Evolutionary conservation across 257 asterid genomes (phyloP).

Genomic region (Forsythia viridissima): DNA sequence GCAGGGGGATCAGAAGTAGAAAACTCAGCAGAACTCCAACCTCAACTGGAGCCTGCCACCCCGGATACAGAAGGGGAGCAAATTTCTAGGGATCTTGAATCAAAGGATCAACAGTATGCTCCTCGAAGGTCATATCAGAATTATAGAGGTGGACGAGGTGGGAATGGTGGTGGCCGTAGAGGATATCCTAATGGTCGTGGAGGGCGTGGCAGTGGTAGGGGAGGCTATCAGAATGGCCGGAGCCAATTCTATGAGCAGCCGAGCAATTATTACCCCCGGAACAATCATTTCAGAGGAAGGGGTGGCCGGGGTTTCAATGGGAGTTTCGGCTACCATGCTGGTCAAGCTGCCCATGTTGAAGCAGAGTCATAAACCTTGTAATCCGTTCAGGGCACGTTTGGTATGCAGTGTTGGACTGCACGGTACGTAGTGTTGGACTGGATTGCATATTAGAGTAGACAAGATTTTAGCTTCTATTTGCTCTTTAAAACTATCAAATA

Average conservation of each 20-base stretch:
- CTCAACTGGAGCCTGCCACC: constrained; percentile 34
- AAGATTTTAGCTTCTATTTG: neutral
- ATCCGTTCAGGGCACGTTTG: neutral
- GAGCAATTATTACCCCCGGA: constrained; percentile 54
- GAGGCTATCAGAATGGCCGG: constrained; percentile 64
- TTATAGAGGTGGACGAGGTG: constrained; percentile 58
- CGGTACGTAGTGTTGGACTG: neutral
- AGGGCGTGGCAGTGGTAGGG: constrained; percentile 57
- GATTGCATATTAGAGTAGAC: neutral
- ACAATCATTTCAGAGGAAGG: constrained; percentile 56
- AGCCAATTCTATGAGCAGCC: constrained; percentile 59
- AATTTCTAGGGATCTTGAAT: constrained; percentile 36
- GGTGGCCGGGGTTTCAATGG: constrained; percentile 63
- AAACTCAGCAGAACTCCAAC: constrained; percentile 34
- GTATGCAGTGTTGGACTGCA: neutral
- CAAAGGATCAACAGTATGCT: constrained; percentile 45
- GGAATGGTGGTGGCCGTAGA: constrained; percentile 36
- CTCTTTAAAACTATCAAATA: neutral
- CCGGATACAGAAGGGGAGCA: constrained; percentile 41
- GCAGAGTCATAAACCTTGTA: constrained; percentile 19
- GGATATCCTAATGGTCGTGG: constrained; percentile 67
- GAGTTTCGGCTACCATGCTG: constrained; percentile 38
- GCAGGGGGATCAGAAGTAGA: constrained; percentile 10
- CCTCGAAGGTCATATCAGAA: constrained; percentile 49
- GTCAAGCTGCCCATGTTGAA: constrained; percentile 35